Conservation (phyloP, 768 basidiomycete species). For the Neoboletus magnificus region DNA sequence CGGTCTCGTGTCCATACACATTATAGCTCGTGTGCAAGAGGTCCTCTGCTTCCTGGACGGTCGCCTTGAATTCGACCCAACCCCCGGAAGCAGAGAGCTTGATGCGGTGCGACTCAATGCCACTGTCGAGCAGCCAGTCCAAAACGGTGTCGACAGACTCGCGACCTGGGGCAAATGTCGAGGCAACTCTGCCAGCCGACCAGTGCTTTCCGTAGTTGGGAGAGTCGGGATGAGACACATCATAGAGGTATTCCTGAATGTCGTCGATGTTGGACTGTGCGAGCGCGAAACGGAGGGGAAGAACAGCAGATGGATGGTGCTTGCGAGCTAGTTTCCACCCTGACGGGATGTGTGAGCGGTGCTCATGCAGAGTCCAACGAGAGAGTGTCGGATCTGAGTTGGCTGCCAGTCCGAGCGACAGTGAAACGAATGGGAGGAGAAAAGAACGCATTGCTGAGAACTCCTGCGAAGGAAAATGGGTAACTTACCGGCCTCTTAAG, state of each 20-base stretch:
- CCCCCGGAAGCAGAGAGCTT: slow-evolving; percentile 31
- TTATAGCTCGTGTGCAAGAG: slow-evolving; percentile 43
- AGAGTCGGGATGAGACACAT: slow-evolving; percentile 44
- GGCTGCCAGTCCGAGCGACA: slow-evolving; percentile 16
- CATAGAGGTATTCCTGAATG: slow-evolving; percentile 40
- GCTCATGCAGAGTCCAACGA: slow-evolving; percentile 13
- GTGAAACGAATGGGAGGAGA: slow-evolving; percentile 21
- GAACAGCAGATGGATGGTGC: slow-evolving; percentile 27
- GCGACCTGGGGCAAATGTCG: slow-evolving; percentile 41
- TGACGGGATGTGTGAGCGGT: slow-evolving; percentile 33
- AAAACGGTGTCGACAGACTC: slow-evolving; percentile 38
- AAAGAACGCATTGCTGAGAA: slow-evolving; percentile 19
- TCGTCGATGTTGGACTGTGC: slow-evolving; percentile 39
- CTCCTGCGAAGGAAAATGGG: not conserved
- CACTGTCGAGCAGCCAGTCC: slow-evolving; percentile 38
- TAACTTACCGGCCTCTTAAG: not conserved
- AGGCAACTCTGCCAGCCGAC: slow-evolving; percentile 37
- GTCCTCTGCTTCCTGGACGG: slow-evolving; percentile 41
- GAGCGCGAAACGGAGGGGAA: slow-evolving; percentile 48
- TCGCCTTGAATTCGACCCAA: slow-evolving; percentile 42
- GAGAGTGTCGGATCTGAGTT: slow-evolving; percentile 6
- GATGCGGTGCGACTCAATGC: slow-evolving; percentile 36
- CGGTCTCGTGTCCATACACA: slow-evolving; percentile 39
- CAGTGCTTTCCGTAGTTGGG: slow-evolving; percentile 46
- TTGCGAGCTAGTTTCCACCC: slow-evolving; percentile 37